Percentiles rank a stretch among this genome's conserved stretches.
Evolutionary conservation across 202 grass and related monocot species (phyloP).

Genomic region (Panicum virgatum): DNA sequence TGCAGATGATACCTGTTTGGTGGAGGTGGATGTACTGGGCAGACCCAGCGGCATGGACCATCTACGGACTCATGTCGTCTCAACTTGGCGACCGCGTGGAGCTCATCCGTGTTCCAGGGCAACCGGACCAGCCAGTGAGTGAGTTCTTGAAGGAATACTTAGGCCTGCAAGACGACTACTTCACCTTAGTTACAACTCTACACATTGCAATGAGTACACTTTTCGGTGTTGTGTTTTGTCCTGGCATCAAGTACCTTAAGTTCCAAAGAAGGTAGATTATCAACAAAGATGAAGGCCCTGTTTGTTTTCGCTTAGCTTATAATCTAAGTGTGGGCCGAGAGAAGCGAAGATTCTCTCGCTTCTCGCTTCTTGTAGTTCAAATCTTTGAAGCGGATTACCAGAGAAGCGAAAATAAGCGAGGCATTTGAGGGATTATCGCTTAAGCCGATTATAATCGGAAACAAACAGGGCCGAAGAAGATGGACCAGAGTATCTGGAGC

Average conservation of each 20-base stretch:
- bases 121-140: neutral
- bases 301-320: too few species aligned
- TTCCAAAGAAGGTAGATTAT: conserved; percentile 13
- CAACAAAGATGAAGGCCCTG: neutral
- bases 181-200: conserved; percentile 32
- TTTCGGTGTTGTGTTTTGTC: conserved; percentile 5
- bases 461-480: too few species aligned
- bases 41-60: neutral
- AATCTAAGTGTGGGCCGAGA: too few species aligned
- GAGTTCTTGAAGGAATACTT: neutral
- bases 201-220: conserved; percentile 21
- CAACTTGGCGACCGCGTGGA: neutral
- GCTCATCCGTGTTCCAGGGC: neutral
- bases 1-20: neutral
- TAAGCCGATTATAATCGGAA: too few species aligned
- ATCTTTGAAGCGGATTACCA: too few species aligned
- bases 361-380: too few species aligned
- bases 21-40: neutral
- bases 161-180: neutral
- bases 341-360: too few species aligned
- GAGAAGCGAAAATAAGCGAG: too few species aligned
- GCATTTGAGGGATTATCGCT: too few species aligned
- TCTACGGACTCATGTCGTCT: neutral
- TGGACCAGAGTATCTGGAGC: neutral
- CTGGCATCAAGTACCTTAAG: conserved; percentile 15